Conservation (phyloP, 2,329 filamentous ascomycete species). For the Curvularia hawaiiensis region DNA sequence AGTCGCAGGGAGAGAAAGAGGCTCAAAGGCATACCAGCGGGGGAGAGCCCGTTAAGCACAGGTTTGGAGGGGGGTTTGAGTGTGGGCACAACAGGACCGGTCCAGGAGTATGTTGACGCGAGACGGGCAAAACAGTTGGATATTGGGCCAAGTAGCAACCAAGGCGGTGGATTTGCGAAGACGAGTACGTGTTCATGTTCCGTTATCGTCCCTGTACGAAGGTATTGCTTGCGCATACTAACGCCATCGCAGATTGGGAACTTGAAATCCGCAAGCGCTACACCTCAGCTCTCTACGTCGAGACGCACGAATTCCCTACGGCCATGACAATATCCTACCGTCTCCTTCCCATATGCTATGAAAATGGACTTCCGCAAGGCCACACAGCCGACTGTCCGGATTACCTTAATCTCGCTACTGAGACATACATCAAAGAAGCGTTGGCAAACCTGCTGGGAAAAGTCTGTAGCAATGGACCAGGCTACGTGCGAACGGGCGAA, state of each 20-base stretch:
- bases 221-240: slow-evolving; percentile 2
- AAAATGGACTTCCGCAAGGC: slow-evolving; percentile 63
- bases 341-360: slow-evolving; percentile 70
- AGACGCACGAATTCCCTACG: slow-evolving; percentile 68
- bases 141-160: slow-evolving; percentile 67
- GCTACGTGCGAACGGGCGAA: slow-evolving; percentile 72
- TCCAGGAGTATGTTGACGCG: slow-evolving; percentile 46
- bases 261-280: slow-evolving; percentile 69
- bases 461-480: slow-evolving; percentile 60
- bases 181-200: slow-evolving; percentile 64
- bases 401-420: slow-evolving; percentile 64
- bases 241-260: slow-evolving; percentile 59
- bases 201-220: not conserved
- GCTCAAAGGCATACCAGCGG: slow-evolving; percentile 60
- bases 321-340: slow-evolving; percentile 61
- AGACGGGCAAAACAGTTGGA: slow-evolving; percentile 57
- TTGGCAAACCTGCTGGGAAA: slow-evolving; percentile 61
- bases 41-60: slow-evolving; percentile 14
- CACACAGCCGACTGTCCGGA: slow-evolving; percentile 60
- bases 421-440: slow-evolving; percentile 67
- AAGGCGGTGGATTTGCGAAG: slow-evolving; percentile 77
- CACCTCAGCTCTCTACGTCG: slow-evolving; percentile 63
- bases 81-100: slow-evolving; percentile 22
- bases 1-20: slow-evolving; percentile 64
- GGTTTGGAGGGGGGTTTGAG: slow-evolving; percentile 15